Base-by-base conservation (phyloP, 2,329 filamentous ascomycete genomes). In the Ophidiomyces ophidiicola region DNA sequence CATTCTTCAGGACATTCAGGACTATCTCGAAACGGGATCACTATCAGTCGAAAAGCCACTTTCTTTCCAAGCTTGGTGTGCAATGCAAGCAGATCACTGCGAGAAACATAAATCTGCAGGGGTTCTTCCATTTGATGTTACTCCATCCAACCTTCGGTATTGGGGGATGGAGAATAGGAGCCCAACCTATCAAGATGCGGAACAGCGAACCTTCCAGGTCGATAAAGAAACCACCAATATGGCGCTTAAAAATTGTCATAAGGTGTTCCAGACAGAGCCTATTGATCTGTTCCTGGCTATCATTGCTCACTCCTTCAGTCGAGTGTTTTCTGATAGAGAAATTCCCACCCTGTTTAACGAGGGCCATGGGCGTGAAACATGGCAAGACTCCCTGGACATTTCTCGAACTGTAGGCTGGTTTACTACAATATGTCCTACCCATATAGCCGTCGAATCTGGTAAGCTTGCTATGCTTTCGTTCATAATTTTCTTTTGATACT, bases 391-490 rank as follows among this genome's bases (percentile, higher is more conserved):
- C 14, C 54, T 69, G 32, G 67, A 70, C 37, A 53, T 68, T 3
- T 66, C 66, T 0, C 50, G 61, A 20, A 70, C 67, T 0, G 58
- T 69, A 5, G 67, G 67, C 5, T 70, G 67, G 67, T 70, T 69
- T 41, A 69, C 67, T 0, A 65, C 65, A 25, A 56, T 69, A 36
- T 61, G 57, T n/a, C 66, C 66, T n/a, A 47, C 68, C 3, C 52
- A 56, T 33, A 50, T 64, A 1, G 44, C 51, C 3, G 45, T 53
- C 21, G 33, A 35, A 15, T 31, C 36, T 20, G 5, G 44, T 45
- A 41, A 43, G 43, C 38, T 32, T n/a, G n/a, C 23, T 15, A n/a
- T 12, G 3, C 2, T 3, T 23, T 36, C n/a, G 12, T 8, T 21
- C 7, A 35, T 23, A 6, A 6, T 5, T 12, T 19, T 24, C 17